Evolutionary conservation across 1,284 basidiomycete genomes (phyloP), one percentile per base, ranked within the genome.

Genomic region (Leccinum fuscescens): DNA sequence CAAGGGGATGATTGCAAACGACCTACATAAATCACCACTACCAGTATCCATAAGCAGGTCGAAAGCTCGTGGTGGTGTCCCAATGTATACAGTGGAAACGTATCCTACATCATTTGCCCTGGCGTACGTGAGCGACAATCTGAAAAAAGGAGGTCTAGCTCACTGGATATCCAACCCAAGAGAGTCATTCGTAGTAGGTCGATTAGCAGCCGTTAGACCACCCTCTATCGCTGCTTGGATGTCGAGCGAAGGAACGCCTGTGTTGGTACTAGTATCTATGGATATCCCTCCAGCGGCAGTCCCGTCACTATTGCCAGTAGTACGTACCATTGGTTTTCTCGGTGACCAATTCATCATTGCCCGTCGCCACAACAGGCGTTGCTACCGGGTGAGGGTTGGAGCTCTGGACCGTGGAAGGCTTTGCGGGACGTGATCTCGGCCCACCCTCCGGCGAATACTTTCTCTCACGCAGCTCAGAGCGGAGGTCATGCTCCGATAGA

Each of bases 41-140:
- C 93, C 94, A 27, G 90, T 90, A 76, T 96, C 93, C 86, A 93
- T 88, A 55, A 95, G 81, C 68, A 96, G 74, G 35, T 81, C 78
- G 76, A 91, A 95, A 66, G 86, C 75, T 48, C 74, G 78, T 2
- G 89, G 82, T n/a, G 90, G 90, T 3, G 88, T 90, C 42, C 93
- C 93, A 64, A 95, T 84, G 72, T 89, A 82, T 35, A 95, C 74
- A 27, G 83, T 86, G 6, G 89, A 88, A 55, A 93, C 78, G 74
- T 94, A 85, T 11, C 78, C 78, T 15, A 82, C 65, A 66, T 85
- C 83, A 44, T 78, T 62, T 15, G 75, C 76, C 62, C 82, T 81
- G 44, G 12, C 52, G 33, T 51, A 17, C 22, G 33, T n/a, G 29
- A 48, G 14, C 12, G 17, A 6, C 24, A 39, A 35, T 61, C 15